Conservation (phyloP, 1,284 basidiomycete genomes). For the Ustilago hordei region DNA sequence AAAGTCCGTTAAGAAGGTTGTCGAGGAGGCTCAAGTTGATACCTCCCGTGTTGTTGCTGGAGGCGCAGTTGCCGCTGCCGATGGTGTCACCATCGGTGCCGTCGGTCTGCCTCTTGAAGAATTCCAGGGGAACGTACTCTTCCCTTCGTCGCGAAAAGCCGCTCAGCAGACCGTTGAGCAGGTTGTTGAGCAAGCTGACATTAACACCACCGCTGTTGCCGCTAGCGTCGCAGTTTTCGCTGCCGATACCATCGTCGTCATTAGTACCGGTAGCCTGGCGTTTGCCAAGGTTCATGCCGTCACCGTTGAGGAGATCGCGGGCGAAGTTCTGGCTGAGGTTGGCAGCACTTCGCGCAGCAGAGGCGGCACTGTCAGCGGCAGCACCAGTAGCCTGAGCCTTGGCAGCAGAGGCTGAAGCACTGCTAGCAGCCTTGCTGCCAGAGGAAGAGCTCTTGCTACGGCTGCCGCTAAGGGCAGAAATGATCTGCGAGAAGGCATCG, state of each 20-base stretch:
- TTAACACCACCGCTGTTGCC: conserved; percentile 52
- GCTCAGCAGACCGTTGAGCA: conserved; percentile 54
- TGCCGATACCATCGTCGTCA: conserved; percentile 16
- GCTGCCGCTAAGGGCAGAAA: conserved; percentile 31
- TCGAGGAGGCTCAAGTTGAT: conserved; percentile 54
- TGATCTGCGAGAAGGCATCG: conserved; percentile 39
- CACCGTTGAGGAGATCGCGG: conserved; percentile 43
- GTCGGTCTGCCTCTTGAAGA: conserved; percentile 34
- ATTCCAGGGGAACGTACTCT: conserved; percentile 21
- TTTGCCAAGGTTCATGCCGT: conserved; percentile 52
- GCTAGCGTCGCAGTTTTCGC: conserved; percentile 44
- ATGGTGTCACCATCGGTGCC: conserved; percentile 18
- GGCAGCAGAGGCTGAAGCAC: conserved; percentile 9
- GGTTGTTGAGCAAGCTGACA: conserved; percentile 52
- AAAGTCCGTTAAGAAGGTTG: conserved; percentile 55
- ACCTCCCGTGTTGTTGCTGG: conserved; percentile 48
- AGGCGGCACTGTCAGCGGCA: conserved; percentile 12
- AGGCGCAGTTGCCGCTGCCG: conserved; percentile 39
- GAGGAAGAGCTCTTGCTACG: conserved; percentile 5
- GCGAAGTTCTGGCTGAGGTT: conserved; percentile 45
- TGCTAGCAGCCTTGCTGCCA: conserved; percentile 15
- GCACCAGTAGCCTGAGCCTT: conserved; percentile 10
- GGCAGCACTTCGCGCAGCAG: conserved; percentile 42
- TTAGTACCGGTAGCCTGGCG: conserved; percentile 17
- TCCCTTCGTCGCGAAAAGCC: conserved; percentile 32